phyloP scores from a whole-genome alignment of 805 yeast genomes.

The Candida berthetii region DNA sequence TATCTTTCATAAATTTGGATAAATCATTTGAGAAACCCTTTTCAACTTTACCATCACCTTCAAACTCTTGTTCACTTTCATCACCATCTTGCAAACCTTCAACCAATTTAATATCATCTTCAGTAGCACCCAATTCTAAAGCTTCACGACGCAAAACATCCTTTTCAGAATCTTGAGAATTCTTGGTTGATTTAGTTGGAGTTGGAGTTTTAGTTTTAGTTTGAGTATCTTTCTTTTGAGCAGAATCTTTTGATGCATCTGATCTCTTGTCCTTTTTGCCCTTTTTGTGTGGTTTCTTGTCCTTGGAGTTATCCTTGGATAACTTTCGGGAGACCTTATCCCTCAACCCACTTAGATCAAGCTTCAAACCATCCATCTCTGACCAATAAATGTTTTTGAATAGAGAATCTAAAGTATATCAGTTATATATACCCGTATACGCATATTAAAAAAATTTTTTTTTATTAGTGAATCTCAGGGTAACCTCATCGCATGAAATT shows the following conservation, averaged over 20 bases:
- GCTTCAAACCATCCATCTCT: slow-evolving; percentile 18
- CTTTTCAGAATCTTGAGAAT: not conserved
- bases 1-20: slow-evolving; percentile 53
- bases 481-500: slow-evolving; percentile 10
- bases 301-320: slow-evolving; percentile 19
- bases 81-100: slow-evolving; percentile 44
- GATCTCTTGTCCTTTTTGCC: slow-evolving; percentile 14
- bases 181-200: slow-evolving; percentile 3
- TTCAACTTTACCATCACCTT: slow-evolving; percentile 23
- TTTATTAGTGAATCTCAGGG: not conserved
- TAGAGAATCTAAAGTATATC: no score
- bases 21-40: slow-evolving; percentile 46
- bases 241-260: slow-evolving; percentile 17
- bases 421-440: not conserved
- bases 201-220: slow-evolving; percentile 6
- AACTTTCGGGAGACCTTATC: slow-evolving; percentile 58
- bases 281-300: slow-evolving; percentile 11
- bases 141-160: slow-evolving; percentile 62
- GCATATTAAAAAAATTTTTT: slow-evolving; percentile 3
- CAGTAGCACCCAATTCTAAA: slow-evolving; percentile 77
- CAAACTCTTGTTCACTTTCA: slow-evolving; percentile 32
- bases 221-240: slow-evolving; percentile 11
- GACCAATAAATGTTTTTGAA: not conserved
- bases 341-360: slow-evolving; percentile 45
- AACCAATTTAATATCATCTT: slow-evolving; percentile 67